Evolutionary conservation across 1,284 basidiomycete genomes (phyloP).

Genomic region (Fomitopsis betulina): DNA sequence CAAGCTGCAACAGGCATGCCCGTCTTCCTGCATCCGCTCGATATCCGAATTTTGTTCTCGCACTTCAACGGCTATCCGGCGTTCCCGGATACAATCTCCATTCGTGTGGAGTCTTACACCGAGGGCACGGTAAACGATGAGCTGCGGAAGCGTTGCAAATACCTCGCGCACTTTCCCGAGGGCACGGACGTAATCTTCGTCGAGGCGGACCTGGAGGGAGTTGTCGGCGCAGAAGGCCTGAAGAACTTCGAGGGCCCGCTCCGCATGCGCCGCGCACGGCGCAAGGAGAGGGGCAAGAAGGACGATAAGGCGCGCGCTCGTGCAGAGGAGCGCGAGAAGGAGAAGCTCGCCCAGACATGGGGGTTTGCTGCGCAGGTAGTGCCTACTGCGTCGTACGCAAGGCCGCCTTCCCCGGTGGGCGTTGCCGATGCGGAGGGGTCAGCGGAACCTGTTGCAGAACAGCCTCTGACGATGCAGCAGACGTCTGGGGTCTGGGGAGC

Average conservation of each 20-base stretch:
- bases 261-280: conserved; percentile 67
- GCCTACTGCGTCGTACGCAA: conserved; percentile 14
- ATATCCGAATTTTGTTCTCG: conserved; percentile 89
- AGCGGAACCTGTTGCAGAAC: conserved; percentile 17
- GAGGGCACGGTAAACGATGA: conserved; percentile 87
- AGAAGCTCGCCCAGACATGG: conserved; percentile 31
- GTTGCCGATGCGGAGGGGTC: conserved; percentile 25
- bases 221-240: conserved; percentile 71
- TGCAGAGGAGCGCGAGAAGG: conserved; percentile 75
- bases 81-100: conserved; percentile 80
- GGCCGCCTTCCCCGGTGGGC: conserved; percentile 16
- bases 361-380: conserved; percentile 17
- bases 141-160: conserved; percentile 91
- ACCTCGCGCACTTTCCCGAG: conserved; percentile 89
- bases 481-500: conserved; percentile 67
- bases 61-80: conserved; percentile 81
- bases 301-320: conserved; percentile 78
- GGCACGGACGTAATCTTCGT: conserved; percentile 93
- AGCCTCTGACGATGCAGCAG: conserved; percentile 22
- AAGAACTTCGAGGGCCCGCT: conserved; percentile 79
- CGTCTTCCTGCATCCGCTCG: conserved; percentile 92
- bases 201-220: conserved; percentile 78
- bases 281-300: conserved; percentile 74
- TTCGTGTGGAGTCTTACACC: conserved; percentile 76
- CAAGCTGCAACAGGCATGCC: conserved; percentile 91